These are phyloP conservation scores for Geoglossum cookeanum DNA, from an alignment of 2,329 filamentous ascomycete genomes.

Conservation along the genomic window DNA sequence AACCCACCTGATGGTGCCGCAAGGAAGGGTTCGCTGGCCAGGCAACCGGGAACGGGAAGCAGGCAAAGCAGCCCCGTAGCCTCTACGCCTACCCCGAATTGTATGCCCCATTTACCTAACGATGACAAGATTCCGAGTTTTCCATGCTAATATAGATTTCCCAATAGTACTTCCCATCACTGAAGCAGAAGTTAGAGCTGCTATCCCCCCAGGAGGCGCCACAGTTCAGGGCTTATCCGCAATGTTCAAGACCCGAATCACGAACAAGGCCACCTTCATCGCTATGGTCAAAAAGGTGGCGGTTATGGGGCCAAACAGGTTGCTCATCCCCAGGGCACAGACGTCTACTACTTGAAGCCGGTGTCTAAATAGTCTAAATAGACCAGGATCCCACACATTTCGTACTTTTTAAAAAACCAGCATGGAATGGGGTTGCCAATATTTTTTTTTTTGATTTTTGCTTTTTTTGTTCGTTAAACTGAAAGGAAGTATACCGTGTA, in stretches of 20 bases:
- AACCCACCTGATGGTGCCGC: constrained; percentile 21
- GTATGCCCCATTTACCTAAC: background rate
- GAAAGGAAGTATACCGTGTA: no score
- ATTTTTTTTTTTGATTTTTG: no score
- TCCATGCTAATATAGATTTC: background rate
- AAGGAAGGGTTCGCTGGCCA: constrained; percentile 10
- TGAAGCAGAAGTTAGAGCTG: constrained; percentile 34
- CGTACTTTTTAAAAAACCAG: no score
- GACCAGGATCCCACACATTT: no score
- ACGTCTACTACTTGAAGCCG: background rate
- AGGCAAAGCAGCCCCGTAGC: constrained; percentile 21
- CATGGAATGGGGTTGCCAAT: no score
- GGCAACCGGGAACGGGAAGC: constrained; percentile 12
- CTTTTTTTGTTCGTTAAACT: no score
- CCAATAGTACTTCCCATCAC: constrained; percentile 22
- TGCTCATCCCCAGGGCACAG: constrained; percentile 16
- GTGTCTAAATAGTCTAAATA: no score
- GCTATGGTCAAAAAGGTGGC: constrained; percentile 37
- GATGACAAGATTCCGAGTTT: background rate
- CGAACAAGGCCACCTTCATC: constrained; percentile 36
- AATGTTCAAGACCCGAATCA: constrained; percentile 34
- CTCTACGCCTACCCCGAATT: background rate
- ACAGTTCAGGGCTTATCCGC: constrained; percentile 34
- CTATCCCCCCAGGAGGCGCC: constrained; percentile 34
- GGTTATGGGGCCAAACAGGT: constrained; percentile 35